Conservation (phyloP, 164 flowering plant species). For the Vitis cinerea region DNA sequence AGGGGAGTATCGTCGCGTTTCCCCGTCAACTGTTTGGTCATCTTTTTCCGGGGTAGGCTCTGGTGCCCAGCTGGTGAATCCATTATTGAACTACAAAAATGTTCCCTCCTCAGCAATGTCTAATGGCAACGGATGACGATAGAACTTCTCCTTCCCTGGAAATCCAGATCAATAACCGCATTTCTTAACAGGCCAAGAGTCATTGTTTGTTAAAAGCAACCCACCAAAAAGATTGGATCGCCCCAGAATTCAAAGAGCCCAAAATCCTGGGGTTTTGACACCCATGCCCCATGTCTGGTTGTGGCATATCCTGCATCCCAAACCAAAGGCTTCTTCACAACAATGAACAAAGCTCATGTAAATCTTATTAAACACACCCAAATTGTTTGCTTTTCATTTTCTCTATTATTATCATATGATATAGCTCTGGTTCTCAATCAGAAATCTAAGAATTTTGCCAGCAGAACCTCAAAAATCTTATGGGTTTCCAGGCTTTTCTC, state of each 20-base stretch:
- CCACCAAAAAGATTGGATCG: no score
- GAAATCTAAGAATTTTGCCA: no score
- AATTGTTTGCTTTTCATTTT: no score
- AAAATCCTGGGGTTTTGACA: slow-evolving; percentile 9
- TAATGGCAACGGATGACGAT: not conserved
- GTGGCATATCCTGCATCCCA: slow-evolving; percentile 13
- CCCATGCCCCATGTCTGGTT: no score
- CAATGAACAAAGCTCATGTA: not conserved
- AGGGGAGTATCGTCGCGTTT: slow-evolving; percentile 68
- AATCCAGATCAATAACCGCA: slow-evolving; percentile 32
- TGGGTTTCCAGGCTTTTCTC: no score
- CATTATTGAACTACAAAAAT: slow-evolving; percentile 27
- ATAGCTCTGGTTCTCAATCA: no score
- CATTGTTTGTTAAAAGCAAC: not conserved
- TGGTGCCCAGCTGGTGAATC: slow-evolving; percentile 26
- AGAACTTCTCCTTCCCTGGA: slow-evolving; percentile 18
- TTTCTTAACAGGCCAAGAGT: slow-evolving; percentile 11
- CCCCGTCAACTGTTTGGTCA: slow-evolving; percentile 71
- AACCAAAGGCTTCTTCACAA: slow-evolving; percentile 17
- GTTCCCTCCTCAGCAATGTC: not conserved
- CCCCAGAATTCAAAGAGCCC: not conserved
- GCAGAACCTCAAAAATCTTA: no score
- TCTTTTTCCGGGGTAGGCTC: slow-evolving; percentile 50
- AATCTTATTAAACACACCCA: no score
- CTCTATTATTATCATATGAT: not conserved